These are phyloP conservation scores for Brassica carinata DNA, from an alignment of 345 rosid genomes.

Conservation along the genomic window DNA sequence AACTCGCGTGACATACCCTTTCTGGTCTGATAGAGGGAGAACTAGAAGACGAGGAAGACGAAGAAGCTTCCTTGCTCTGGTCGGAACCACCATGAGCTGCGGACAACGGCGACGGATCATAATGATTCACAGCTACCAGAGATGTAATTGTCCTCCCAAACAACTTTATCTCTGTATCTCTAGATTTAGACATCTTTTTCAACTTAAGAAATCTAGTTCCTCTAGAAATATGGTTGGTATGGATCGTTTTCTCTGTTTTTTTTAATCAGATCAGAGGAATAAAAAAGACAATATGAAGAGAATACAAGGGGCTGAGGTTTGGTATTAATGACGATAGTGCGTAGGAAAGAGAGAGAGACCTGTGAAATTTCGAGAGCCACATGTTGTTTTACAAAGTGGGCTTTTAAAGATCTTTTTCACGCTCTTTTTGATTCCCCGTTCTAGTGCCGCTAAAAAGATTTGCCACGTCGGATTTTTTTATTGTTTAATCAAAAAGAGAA, in stretches of 20 bases:
- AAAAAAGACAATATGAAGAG: constrained; percentile 31
- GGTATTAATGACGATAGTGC: constrained; percentile 30
- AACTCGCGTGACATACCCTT: constrained; percentile 11
- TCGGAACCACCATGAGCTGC: constrained; percentile 8
- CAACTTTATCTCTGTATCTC: constrained; percentile 38
- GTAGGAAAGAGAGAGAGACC: constrained; percentile 1
- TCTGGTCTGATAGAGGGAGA: constrained; percentile 4
- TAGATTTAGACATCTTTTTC: constrained; percentile 31
- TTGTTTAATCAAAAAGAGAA: not conserved
- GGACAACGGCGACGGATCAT: constrained; percentile 9
- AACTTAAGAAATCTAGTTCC: not conserved
- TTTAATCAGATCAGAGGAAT: not conserved
- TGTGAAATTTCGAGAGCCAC: constrained; percentile 30
- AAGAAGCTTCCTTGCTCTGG: constrained; percentile 27
- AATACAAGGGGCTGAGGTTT: constrained; percentile 16
- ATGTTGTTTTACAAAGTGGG: constrained; percentile 26
- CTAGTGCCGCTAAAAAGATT: constrained; percentile 32
- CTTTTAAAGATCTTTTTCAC: constrained; percentile 33
- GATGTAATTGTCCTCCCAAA: constrained; percentile 40
- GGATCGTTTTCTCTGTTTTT: constrained; percentile 13
- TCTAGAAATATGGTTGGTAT: not conserved
- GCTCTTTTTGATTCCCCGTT: constrained; percentile 43
- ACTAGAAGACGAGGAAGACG: constrained; percentile 27
- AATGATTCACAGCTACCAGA: not conserved
- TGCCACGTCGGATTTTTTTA: constrained; percentile 27